phyloP scores from a whole-genome alignment of 768 basidiomycete species.

The Boletus subparvulus region DNA sequence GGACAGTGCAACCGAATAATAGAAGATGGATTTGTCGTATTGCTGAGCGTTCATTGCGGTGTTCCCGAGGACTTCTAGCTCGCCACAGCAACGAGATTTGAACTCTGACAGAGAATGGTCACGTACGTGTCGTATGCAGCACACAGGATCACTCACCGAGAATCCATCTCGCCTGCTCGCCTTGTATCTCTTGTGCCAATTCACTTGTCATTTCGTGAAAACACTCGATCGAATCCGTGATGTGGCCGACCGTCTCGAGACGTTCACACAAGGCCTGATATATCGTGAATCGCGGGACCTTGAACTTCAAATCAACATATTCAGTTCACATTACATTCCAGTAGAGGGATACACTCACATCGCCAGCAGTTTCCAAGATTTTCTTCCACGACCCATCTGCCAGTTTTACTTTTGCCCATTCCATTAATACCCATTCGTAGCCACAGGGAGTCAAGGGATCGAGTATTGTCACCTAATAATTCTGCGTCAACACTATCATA shows the following conservation, averaged over 20 bases:
- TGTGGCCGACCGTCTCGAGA: not conserved
- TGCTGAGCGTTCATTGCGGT: not conserved
- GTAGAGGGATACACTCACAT: not conserved
- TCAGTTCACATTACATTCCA: no score
- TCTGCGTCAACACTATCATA: no score
- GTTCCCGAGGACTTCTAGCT: not conserved
- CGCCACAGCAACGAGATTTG: not conserved
- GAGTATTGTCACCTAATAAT: no score
- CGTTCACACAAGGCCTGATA: slow-evolving; percentile 1
- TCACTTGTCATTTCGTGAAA: not conserved
- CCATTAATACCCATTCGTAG: no score
- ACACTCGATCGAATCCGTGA: not conserved
- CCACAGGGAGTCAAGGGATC: no score
- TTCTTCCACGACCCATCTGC: no score
- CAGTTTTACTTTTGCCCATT: no score
- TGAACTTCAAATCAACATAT: not conserved
- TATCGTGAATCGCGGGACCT: not conserved
- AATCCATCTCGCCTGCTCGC: no score
- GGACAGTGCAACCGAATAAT: not conserved
- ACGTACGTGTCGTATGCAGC: not conserved
- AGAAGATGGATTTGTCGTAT: not conserved
- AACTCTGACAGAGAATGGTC: not conserved
- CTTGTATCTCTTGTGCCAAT: not conserved
- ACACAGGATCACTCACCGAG: no score
- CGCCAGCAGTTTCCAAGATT: no score